Percentiles rank a stretch among this genome's conserved stretches.
Conservation (phyloP, 495 filamentous ascomycete species). For the Hypomontagnella submonticulosa region DNA sequence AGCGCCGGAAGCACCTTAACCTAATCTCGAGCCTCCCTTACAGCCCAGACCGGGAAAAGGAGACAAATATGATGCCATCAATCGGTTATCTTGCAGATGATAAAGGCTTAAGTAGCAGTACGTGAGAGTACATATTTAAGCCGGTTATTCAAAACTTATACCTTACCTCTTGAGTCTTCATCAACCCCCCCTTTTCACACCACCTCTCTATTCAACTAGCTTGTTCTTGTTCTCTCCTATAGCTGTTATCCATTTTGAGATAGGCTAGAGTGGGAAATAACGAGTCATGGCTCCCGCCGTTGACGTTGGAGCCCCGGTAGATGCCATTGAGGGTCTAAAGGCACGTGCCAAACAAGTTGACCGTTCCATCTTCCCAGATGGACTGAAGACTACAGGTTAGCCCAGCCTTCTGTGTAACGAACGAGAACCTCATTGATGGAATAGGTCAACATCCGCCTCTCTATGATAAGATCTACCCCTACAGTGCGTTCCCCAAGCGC, state of each 20-base stretch:
- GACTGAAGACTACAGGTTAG: slow-evolving; percentile 56
- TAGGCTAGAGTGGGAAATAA: slow-evolving; percentile 24
- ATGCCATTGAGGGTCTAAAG: slow-evolving; percentile 40
- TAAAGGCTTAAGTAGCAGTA: slow-evolving; percentile 15
- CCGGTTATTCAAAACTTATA: slow-evolving; percentile 21
- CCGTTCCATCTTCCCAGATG: slow-evolving; percentile 62
- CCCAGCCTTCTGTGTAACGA: neutral
- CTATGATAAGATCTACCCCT: slow-evolving; percentile 72
- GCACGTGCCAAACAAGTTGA: slow-evolving; percentile 36
- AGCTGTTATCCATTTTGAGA: slow-evolving; percentile 6
- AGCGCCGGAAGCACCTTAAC: slow-evolving; percentile 19
- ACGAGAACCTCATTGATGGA: slow-evolving; percentile 23
- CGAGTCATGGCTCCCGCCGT: slow-evolving; percentile 47
- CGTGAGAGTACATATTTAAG: slow-evolving; percentile 26
- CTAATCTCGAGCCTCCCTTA: slow-evolving; percentile 22
- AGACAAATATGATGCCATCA: slow-evolving; percentile 33
- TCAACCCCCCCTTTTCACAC: slow-evolving; percentile 1
- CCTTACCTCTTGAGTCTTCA: slow-evolving; percentile 15
- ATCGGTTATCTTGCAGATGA: slow-evolving; percentile 35
- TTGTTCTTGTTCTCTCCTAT: neutral
- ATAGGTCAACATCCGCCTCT: slow-evolving; percentile 80
- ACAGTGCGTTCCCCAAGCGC: slow-evolving; percentile 75
- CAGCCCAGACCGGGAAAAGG: slow-evolving; percentile 15
- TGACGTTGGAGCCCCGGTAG: slow-evolving; percentile 30
- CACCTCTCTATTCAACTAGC: slow-evolving; percentile 14